Base-by-base conservation (phyloP, 805 yeast species). In the Spencermartinsiella europaea region DNA sequence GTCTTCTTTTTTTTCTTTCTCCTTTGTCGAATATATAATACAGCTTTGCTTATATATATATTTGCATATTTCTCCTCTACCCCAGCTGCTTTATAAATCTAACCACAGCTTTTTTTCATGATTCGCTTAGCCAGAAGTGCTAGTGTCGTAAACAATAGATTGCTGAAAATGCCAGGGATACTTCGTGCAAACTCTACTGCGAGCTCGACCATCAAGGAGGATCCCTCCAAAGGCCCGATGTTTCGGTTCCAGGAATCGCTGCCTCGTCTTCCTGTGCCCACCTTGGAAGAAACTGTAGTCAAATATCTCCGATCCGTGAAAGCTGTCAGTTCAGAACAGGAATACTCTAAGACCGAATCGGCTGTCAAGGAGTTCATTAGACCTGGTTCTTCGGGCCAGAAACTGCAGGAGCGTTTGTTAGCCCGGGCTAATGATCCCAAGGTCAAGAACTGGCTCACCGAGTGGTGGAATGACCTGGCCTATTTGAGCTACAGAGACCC, bases 401-500 rank as follows among this genome's bases (percentile, higher is more conserved):
- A 63, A 27, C 75, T 91, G 51, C 98, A 91, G 63, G 54, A 71
- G 47, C 75, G 90, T 50, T 74, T 91, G 44, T 60, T 65, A 33
- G 69, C 73, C 21, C 78, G 79, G 55, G 82, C 91, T 22, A 57
- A 67, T 25, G 74, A 67, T 44, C 77, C 79, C 51, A 68, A 60
- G 45, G 71, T 68, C 47, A 82, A 88, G 62, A 91, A 91, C 66
- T 91, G 99, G 99, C 74, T 91, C 59, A 77, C 85, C 40, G 83
- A 79, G 50, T 88, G 83, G 75, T 91, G 99, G 99, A 95, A 91
- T 65, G 84, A 85, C 58, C 86, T 85, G 56, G 95, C 96, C 17
- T 91, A 91, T 68, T 72, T 91, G 72, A 80, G 84, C 35, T 90
- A 88, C 70, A 76, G 93, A 55, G 98, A 88, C 66, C 95, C 98